Base-by-base conservation (phyloP, 2,329 filamentous ascomycete genomes). In the Ophiostoma sp. region DNA sequence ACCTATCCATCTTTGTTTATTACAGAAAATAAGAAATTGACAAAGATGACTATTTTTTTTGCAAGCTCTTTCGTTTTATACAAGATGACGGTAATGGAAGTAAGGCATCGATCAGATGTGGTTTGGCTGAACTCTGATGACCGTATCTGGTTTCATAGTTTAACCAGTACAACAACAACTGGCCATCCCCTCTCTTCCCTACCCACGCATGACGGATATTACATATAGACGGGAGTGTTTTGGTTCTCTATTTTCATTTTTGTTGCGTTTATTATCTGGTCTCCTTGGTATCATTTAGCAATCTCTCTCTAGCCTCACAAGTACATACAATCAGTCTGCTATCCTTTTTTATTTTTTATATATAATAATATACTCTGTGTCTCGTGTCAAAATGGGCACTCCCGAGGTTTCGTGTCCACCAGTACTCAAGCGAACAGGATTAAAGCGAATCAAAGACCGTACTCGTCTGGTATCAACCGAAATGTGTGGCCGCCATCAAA, bases 161-260 rank as follows among this genome's bases (percentile, higher is more conserved):
- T 48, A 42, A 17, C 12, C 70, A 72, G 59, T 4, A 22, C 28
- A 31, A 17, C 36, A 2, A 2, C 6, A 8, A 52, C 15, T n/a
- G 45, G 8, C 6, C 12, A 15, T 42, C 9, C 64, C n/a, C 15
- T 31, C 11, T 25, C 28, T 69, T 52, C 17, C 12, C 17, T 69
- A 7, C 48, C 64, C 55, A 70, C 48, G 68, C 70, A 73, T 73
- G 66, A 74, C 59, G 72, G 68, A 74, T 72, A 45, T 72, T 74
- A 71, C 74, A 76, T 74, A 75, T 73, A 74, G 71, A 76, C 64
- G 33, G 75, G 66, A 72, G 57, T 69, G 42, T 55, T 63, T 42
- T 42, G 63, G 28, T 52, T 11, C 7, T 33, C 15, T 48, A 42
- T 66, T 11, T 28, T n/a, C 42, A 66, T 22, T 33, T 33, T 31